Conservation (phyloP, 2,329 filamentous ascomycete genomes). For the Ilyonectria sp. region DNA sequence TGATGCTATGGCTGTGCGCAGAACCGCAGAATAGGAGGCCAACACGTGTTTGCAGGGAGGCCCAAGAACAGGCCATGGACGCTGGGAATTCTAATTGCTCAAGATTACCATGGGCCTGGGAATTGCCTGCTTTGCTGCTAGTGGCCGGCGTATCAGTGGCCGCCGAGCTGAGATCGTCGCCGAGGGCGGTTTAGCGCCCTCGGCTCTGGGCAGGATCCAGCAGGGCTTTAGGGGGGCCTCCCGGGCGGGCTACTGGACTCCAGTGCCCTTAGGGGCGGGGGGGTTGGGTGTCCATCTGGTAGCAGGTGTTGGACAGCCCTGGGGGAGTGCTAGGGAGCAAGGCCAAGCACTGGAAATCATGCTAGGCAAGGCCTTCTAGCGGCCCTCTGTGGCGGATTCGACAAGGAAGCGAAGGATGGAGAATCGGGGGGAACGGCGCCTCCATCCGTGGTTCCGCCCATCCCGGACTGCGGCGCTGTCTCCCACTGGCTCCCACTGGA, state of each 20-base stretch:
- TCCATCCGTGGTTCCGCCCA: slow-evolving; percentile 38
- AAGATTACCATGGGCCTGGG: slow-evolving; percentile 45
- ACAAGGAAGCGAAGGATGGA: slow-evolving; percentile 24
- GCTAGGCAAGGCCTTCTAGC: slow-evolving; percentile 27
- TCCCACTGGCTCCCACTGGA: slow-evolving; percentile 41
- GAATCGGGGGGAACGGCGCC: slow-evolving; percentile 21
- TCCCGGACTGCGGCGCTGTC: slow-evolving; percentile 42
- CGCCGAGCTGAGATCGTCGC: slow-evolving; percentile 36
- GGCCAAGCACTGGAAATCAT: slow-evolving; percentile 19
- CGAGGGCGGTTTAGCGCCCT: slow-evolving; percentile 37
- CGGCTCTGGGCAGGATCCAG: slow-evolving; percentile 1
- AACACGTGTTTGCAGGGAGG: slow-evolving; percentile 45
- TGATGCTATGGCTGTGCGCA: slow-evolving; percentile 35
- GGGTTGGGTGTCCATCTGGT: too few relatives aligned
- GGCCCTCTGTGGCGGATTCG: slow-evolving; percentile 32
- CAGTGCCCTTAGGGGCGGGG: neutral
- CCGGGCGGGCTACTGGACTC: neutral
- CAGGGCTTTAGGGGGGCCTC: neutral
- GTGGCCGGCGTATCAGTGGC: slow-evolving; percentile 36
- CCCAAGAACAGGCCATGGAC: slow-evolving; percentile 36
- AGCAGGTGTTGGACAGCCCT: neutral
- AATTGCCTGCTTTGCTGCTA: slow-evolving; percentile 36
- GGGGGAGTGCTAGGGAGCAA: slow-evolving; percentile 7
- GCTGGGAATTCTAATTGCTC: slow-evolving; percentile 34
- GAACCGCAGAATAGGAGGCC: slow-evolving; percentile 38